Base-by-base conservation (phyloP, 2,329 filamentous ascomycete genomes). In the Trichoderma afroharzianum region DNA sequence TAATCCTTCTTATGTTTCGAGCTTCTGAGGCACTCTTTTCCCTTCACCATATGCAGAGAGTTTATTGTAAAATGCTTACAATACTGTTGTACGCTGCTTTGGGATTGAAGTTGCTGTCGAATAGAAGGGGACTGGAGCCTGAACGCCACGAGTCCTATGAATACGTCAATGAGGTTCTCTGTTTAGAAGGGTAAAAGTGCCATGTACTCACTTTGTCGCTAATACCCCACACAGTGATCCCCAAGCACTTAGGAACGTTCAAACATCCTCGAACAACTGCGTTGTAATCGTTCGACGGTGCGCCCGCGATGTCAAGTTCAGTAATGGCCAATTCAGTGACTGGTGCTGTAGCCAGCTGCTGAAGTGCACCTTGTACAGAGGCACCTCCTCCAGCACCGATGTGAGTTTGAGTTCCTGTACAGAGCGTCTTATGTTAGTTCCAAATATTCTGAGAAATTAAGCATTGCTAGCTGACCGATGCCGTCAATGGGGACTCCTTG, bases 401-500 rank as follows among this genome's bases (percentile, higher is more conserved):
- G 14, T 66, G 63, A 2, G 63, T 55, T 57, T 66, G 63, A 28
- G 47, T 66, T 39, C 63, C 63, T 66, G 30, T 55, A 15, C n/a
- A 39, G 3, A 28, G 9, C 5, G 15, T 9, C 26, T 18, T 18
- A 26, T 26, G 14, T 55, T 36, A 36, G 14, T 18, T 24, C 18
- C 14, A 21, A 14, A 36, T 28, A 43, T 43, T 43, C 39, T 43
- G 15, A 14, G 3, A n/a, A n/a, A n/a, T 26, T 18, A 9, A 9
- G 6, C 2, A 26, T 57, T 63, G 26, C 36, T 30, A 5, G 15
- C 63, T 57, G 4, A 66, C 63, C 63, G 32, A 66, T 66, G 14
- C 63, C 63, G 21, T 66, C 63, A 57, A 66, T 66, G 3, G 63
- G 63, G 1, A 66, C 63, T 57, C 63, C 63, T 39, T 66, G 63